phyloP scores from a whole-genome alignment of 2,329 filamentous ascomycete genomes.

The Calonectria multiphialidica region DNA sequence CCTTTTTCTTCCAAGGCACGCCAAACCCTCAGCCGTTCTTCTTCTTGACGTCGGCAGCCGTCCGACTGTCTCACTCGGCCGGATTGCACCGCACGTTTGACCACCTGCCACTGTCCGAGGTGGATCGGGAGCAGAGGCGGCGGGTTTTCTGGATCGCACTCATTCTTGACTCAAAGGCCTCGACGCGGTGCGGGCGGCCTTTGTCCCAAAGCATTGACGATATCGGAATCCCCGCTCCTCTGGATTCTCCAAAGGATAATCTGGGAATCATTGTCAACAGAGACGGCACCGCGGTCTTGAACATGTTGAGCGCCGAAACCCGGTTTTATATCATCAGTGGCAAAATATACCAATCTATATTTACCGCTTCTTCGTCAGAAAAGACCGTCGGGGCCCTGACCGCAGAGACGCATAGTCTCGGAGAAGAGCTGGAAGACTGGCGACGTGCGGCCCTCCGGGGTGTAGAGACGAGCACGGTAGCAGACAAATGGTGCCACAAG shows the following conservation, averaged over 20 bases:
- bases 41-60: slow-evolving; percentile 12
- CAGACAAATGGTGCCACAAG: slow-evolving; percentile 8
- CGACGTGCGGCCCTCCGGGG: not conserved
- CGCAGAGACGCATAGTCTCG: not conserved
- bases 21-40: slow-evolving; percentile 20
- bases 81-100: slow-evolving; percentile 11
- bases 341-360: slow-evolving; percentile 9
- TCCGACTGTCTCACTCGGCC: slow-evolving; percentile 10
- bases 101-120: slow-evolving; percentile 1
- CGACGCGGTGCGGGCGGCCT: slow-evolving; percentile 5
- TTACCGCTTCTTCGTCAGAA: slow-evolving; percentile 1
- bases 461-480: not conserved
- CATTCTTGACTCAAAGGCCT: slow-evolving; percentile 18
- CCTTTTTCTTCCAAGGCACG: slow-evolving; percentile 18
- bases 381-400: slow-evolving; percentile 2
- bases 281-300: not conserved
- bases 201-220: slow-evolving; percentile 11
- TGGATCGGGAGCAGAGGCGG: slow-evolving; percentile 6
- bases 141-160: slow-evolving; percentile 15
- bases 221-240: not conserved
- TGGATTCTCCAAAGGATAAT: slow-evolving; percentile 16
- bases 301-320: slow-evolving; percentile 6
- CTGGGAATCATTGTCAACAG: slow-evolving; percentile 14
- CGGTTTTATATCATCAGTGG: slow-evolving; percentile 5
- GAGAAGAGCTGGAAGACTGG: slow-evolving; percentile 12